Evolutionary conservation across 768 basidiomycete species (phyloP).

Genomic region (Suillus paluster): DNA sequence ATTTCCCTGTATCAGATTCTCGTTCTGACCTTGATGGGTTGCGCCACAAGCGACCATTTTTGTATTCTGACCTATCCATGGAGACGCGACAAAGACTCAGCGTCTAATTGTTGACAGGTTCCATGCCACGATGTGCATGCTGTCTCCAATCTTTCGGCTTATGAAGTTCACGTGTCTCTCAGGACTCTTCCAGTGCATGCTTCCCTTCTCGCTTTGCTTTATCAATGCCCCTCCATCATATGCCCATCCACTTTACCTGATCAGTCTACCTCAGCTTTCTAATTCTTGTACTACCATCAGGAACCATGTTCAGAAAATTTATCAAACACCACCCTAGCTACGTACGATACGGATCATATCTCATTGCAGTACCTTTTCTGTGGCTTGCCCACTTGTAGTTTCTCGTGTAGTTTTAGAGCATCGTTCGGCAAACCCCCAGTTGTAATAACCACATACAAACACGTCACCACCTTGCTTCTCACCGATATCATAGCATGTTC

Average conservation of each 20-base stretch:
- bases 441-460: conserved; percentile 13
- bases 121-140: neutral
- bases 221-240: conserved; percentile 17
- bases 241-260: conserved; percentile 28
- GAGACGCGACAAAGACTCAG: conserved; percentile 3
- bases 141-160: neutral
- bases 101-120: conserved; percentile 1
- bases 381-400: conserved; percentile 26
- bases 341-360: conserved; percentile 19
- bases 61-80: conserved; percentile 16
- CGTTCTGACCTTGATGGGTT: conserved; percentile 37
- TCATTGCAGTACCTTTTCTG: conserved; percentile 13
- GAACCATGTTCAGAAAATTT: conserved; percentile 18
- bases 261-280: conserved; percentile 36
- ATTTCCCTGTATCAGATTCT: conserved; percentile 40
- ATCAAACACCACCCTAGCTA: conserved; percentile 17
- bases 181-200: conserved; percentile 33
- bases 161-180: conserved; percentile 10
- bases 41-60: conserved; percentile 27
- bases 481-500: conserved; percentile 16
- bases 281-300: conserved; percentile 16
- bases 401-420: conserved; percentile 29
- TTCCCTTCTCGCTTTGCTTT: conserved; percentile 16
- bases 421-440: conserved; percentile 15
- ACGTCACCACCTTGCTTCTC: conserved; percentile 4